Base-by-base conservation (phyloP, 139 green algal genomes). In the Tetratostichococcus sp. region DNA sequence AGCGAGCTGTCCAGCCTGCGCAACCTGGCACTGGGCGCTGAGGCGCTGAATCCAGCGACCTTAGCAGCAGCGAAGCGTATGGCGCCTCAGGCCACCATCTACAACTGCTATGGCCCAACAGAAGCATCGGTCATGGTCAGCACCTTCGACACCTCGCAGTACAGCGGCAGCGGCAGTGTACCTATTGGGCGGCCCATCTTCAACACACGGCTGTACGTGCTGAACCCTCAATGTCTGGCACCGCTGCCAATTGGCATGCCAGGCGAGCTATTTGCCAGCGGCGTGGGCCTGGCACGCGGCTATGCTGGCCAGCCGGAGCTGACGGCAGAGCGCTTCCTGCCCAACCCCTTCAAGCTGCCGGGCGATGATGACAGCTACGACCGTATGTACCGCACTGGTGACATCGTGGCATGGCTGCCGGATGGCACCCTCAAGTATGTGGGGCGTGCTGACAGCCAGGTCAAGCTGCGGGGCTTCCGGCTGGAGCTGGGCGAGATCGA, bases 401-500 rank as follows among this genome's bases (percentile, higher is more conserved):
- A 50, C 11, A 6, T 50, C 11, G 39, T 50, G 39, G 39, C 39
- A 6, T 50, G 39, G 39, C 39, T 50, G 39, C 39, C 39, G 6
- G 39, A 50, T 50, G 39, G 39, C 39, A 50, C 6, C 11, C 39
- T 50, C 39, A 50, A 11, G 39, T 50, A 50, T 50, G 39, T 50
- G 8, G 39, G 39, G 8, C 39, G 39, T 11, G 39, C 39, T 50
- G 39, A 50, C 39, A 50, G 8, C 14, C 79, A 85, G 75, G 71
- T 89, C 34, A 89, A 89, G 72, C 68, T 89, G 43, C 77, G 75
- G 42, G 84, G 84, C 21, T 66, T 86, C 42, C 71, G 81, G 31
- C 85, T 89, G 17, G 84, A 89, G 70, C 35, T 89, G 71, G 75
- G 76, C 4, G 84, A 89, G 75, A 62, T 87, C 30, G 84, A 89